A percentile compares a stretch with the other conserved stretches of the same genome.
Evolutionary conservation across 2,329 filamentous ascomycete species (phyloP).

Genomic region (Sporothrix inflata): DNA sequence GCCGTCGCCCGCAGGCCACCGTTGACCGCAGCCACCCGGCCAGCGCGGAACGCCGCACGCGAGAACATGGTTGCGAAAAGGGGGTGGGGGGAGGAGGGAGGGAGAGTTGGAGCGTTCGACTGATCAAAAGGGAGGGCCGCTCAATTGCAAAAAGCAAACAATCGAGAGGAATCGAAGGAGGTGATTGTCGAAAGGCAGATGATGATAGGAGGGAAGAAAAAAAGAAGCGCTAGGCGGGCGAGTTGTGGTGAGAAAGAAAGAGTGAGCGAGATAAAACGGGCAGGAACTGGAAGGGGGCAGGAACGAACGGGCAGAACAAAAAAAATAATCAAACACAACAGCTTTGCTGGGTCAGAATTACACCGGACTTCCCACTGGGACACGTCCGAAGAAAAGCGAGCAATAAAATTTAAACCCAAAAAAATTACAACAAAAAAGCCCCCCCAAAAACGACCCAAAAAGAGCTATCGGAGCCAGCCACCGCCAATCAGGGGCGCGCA

Average conservation of each 20-base stretch:
- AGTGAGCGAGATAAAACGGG: conserved; percentile 20
- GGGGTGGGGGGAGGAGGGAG: neutral
- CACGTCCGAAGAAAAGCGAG: conserved; percentile 28
- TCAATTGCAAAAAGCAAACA: conserved; percentile 19
- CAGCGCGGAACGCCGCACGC: conserved; percentile 66
- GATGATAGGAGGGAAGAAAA: conserved; percentile 17
- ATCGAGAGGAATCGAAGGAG: conserved; percentile 6
- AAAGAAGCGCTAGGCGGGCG: conserved; percentile 19
- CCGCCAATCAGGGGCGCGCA: conserved; percentile 26
- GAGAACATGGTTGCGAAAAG: conserved; percentile 64
- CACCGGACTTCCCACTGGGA: conserved; percentile 28
- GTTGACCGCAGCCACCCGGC: conserved; percentile 43
- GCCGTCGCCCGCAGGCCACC: conserved; percentile 25
- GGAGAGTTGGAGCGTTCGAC: neutral
- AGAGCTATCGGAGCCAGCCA: conserved; percentile 19
- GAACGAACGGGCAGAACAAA: conserved; percentile 17
- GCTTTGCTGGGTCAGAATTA: neutral
- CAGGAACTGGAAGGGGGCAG: conserved; percentile 13
- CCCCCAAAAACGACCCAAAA: conserved; percentile 16
- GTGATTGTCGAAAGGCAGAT: conserved; percentile 1
- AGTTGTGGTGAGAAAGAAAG: conserved; percentile 4
- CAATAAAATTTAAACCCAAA: conserved; percentile 21
- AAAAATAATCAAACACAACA: conserved; percentile 25
- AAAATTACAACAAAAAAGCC: conserved; percentile 15
- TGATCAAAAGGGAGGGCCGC: neutral